These are phyloP conservation scores for Hypsizygus ulmarius DNA, from an alignment of 1,284 basidiomycete species.

Conservation along the genomic window DNA sequence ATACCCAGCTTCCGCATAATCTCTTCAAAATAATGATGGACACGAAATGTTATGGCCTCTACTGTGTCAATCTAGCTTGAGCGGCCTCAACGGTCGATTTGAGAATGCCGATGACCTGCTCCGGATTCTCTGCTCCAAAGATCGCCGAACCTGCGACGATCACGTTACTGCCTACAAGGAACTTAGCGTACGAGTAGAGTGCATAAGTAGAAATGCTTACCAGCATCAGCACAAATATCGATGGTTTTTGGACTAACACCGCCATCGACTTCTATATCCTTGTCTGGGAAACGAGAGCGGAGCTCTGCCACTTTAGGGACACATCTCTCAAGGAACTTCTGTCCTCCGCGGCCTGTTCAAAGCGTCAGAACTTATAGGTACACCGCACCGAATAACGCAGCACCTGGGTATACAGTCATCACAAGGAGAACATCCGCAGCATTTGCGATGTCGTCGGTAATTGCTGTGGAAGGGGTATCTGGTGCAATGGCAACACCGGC, in stretches of 20 bases:
- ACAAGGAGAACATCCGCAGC: constrained; percentile 92
- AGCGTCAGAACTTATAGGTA: neutral
- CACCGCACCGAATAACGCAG: neutral
- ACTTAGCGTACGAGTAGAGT: neutral
- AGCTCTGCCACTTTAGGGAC: constrained; percentile 93
- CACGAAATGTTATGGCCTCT: neutral
- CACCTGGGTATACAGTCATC: constrained; percentile 95
- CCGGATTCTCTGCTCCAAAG: constrained; percentile 80
- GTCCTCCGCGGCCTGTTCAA: constrained; percentile 82
- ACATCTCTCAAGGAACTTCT: constrained; percentile 95
- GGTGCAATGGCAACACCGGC: constrained; percentile 95
- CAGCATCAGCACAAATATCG: constrained; percentile 86
- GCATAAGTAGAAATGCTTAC: constrained; percentile 39
- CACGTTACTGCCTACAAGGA: constrained; percentile 82
- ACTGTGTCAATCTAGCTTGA: constrained; percentile 45
- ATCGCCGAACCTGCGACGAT: constrained; percentile 98
- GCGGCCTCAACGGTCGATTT: constrained; percentile 72
- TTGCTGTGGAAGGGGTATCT: constrained; percentile 81
- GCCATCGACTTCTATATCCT: constrained; percentile 97
- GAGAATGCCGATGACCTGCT: constrained; percentile 72
- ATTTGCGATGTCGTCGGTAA: constrained; percentile 79
- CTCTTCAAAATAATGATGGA: neutral
- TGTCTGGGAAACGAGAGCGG: constrained; percentile 84
- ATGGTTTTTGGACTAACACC: constrained; percentile 93
- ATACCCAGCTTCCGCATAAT: neutral